These are phyloP conservation scores for Platanus orientalis DNA, from an alignment of 164 flowering plant genomes.

Conservation along the genomic window DNA sequence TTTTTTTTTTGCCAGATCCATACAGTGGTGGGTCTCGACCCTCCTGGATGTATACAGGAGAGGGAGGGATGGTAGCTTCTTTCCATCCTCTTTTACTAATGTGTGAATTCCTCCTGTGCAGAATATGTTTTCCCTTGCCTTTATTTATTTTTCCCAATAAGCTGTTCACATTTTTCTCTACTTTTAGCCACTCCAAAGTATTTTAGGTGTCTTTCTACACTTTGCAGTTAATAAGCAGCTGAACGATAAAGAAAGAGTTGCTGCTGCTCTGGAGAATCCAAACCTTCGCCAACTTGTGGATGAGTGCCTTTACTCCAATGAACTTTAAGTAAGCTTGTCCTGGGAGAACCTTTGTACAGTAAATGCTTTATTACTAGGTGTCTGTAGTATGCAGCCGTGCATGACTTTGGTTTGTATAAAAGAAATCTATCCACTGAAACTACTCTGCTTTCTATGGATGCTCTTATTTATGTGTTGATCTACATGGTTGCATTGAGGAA, in stretches of 20 bases:
- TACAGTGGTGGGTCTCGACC: no score
- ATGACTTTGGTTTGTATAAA: neutral
- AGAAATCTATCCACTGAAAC: neutral
- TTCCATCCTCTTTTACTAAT: no score
- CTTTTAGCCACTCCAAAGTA: no score
- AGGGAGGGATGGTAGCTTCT: no score
- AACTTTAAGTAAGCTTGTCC: conserved; percentile 33
- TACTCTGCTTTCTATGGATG: neutral
- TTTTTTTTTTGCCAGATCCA: no score
- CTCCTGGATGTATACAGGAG: no score
- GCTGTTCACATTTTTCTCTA: neutral
- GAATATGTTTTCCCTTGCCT: neutral
- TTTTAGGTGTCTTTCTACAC: neutral
- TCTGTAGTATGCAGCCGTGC: neutral
- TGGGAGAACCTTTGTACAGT: conserved; percentile 4
- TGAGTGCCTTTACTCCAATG: conserved; percentile 77
- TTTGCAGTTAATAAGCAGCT: conserved; percentile 83
- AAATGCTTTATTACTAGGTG: neutral
- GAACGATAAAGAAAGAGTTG: conserved; percentile 94
- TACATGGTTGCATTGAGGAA: no score
- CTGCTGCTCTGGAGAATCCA: conserved; percentile 92
- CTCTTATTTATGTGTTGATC: no score
- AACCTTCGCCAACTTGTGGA: conserved; percentile 89
- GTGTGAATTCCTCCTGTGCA: neutral
- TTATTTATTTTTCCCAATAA: no score